phyloP scores from a whole-genome alignment of 352 stramenopile genomes.

The Phytophthora gonapodyides region DNA sequence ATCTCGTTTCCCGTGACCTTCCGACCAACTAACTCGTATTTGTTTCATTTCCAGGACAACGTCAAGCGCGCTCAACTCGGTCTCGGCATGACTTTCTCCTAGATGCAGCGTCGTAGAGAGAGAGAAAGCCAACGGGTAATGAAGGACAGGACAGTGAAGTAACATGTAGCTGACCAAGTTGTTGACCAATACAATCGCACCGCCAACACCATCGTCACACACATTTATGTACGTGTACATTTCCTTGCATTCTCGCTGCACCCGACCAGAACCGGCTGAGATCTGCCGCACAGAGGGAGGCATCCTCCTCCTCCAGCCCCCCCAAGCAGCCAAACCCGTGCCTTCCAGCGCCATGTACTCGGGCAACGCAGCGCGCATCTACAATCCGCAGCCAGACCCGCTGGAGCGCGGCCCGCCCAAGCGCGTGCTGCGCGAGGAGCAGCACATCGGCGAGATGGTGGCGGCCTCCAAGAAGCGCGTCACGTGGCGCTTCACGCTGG shows the following conservation, averaged over 20 bases:
- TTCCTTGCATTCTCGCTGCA: slow-evolving; percentile 25
- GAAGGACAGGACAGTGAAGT: slow-evolving; percentile 1
- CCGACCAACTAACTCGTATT: slow-evolving; percentile 5
- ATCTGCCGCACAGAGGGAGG: slow-evolving; percentile 22
- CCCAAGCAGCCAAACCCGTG: not conserved
- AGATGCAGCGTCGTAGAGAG: slow-evolving; percentile 31
- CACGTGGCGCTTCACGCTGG: slow-evolving; percentile 82
- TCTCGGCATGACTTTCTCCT: slow-evolving; percentile 85
- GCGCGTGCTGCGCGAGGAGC: slow-evolving; percentile 72
- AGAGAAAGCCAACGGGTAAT: slow-evolving; percentile 16
- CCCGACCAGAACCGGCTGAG: slow-evolving; percentile 19
- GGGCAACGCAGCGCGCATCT: slow-evolving; percentile 57
- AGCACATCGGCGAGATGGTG: slow-evolving; percentile 80
- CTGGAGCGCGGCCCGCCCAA: slow-evolving; percentile 72
- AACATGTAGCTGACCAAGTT: slow-evolving; percentile 1
- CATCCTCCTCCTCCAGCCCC: slow-evolving; percentile 4
- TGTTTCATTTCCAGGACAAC: slow-evolving; percentile 64
- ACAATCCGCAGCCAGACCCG: slow-evolving; percentile 72
- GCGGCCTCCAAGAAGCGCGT: slow-evolving; percentile 86
- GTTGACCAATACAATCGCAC: slow-evolving; percentile 14
- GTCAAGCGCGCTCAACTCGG: slow-evolving; percentile 87
- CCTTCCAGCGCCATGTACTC: slow-evolving; percentile 53
- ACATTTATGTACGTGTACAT: slow-evolving; percentile 23
- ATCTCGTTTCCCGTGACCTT: not conserved
- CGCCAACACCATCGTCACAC: slow-evolving; percentile 11